Conservation (phyloP, 768 basidiomycete species). For the Saitozyma podzolica region DNA sequence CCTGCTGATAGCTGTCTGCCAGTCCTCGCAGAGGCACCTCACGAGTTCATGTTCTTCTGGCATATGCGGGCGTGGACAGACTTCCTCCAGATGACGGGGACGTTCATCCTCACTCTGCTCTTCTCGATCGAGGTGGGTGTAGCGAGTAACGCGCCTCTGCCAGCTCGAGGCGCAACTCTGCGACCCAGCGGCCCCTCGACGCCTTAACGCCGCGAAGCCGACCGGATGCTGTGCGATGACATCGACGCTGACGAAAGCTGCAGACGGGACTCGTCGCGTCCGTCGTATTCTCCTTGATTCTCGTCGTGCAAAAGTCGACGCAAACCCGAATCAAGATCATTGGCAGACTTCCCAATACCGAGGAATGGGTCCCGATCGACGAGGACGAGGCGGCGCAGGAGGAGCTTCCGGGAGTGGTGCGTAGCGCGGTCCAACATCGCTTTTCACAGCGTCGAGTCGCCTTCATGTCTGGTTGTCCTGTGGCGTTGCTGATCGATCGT, state of each 20-base stretch:
- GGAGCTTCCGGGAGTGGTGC: conserved; percentile 49
- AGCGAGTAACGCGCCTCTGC: background rate
- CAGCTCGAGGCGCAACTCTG: background rate
- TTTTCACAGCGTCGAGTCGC: too few species aligned
- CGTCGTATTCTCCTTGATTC: conserved; percentile 78
- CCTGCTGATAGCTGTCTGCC: background rate
- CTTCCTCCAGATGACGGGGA: conserved; percentile 78
- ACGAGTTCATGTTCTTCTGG: conserved; percentile 83
- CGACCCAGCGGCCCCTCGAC: too few species aligned
- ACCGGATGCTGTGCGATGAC: too few species aligned
- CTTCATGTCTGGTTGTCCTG: too few species aligned
- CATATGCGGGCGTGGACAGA: conserved; percentile 92
- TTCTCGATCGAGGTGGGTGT: conserved; percentile 74
- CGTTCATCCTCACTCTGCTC: conserved; percentile 81
- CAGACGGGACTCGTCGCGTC: conserved; percentile 82
- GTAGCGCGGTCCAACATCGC: background rate
- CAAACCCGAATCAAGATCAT: conserved; percentile 87
- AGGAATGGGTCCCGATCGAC: conserved; percentile 84
- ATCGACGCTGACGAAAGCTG: background rate
- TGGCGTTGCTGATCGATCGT: too few species aligned
- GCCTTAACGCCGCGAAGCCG: background rate
- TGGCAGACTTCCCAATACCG: conserved; percentile 83
- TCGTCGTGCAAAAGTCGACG: conserved; percentile 87
- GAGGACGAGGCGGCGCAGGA: conserved; percentile 79
- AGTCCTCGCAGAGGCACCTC: conserved; percentile 60